phyloP scores from a whole-genome alignment of 2,329 filamentous ascomycete genomes.

The Alternaria sp. region DNA sequence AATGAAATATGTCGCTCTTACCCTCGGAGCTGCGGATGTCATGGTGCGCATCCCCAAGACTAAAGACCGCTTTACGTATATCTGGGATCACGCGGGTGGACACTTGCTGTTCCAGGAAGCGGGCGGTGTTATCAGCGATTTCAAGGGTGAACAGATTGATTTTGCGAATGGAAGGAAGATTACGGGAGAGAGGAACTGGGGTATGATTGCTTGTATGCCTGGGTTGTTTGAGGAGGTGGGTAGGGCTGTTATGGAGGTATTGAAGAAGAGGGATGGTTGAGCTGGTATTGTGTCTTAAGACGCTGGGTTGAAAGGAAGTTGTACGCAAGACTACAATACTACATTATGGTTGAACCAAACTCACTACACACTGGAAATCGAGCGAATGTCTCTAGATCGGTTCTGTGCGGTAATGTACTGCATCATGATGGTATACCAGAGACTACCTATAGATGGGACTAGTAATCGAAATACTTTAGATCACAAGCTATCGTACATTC shows the following conservation, averaged over 20 bases:
- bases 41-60: slow-evolving; percentile 57
- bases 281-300: too few relatives aligned
- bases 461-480: neutral
- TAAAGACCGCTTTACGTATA: slow-evolving; percentile 52
- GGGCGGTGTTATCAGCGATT: slow-evolving; percentile 59
- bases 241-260: slow-evolving; percentile 35
- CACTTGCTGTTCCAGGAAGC: slow-evolving; percentile 59
- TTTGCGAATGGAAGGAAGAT: slow-evolving; percentile 49
- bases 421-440: neutral
- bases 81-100: slow-evolving; percentile 65
- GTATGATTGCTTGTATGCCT: slow-evolving; percentile 44
- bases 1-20: slow-evolving; percentile 61
- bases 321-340: too few relatives aligned
- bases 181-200: slow-evolving; percentile 40
- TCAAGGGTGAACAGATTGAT: slow-evolving; percentile 58
- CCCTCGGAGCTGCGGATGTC: slow-evolving; percentile 58
- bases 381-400: neutral
- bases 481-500: neutral
- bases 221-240: slow-evolving; percentile 34
- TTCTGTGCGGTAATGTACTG: neutral
- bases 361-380: neutral
- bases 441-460: neutral
- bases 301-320: too few relatives aligned
- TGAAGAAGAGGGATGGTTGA: slow-evolving; percentile 29
- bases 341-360: neutral